These are phyloP conservation scores for Emericellopsis terricola DNA, from an alignment of 495 filamentous ascomycete species.

Conservation along the genomic window DNA sequence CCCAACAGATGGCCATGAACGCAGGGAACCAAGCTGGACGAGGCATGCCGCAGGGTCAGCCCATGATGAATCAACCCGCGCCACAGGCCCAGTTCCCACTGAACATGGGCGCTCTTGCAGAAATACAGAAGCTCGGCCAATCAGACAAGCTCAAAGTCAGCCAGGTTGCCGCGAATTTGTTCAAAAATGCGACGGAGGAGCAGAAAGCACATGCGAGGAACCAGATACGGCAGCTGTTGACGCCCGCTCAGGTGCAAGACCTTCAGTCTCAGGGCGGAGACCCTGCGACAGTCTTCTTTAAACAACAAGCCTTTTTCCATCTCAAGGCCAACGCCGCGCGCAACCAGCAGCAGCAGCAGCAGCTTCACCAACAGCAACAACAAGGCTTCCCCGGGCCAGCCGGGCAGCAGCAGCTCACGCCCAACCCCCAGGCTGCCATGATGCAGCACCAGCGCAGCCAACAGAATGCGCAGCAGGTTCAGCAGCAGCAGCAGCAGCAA, in stretches of 20 bases:
- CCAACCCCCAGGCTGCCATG: constrained; percentile 6
- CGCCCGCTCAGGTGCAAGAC: constrained; percentile 12
- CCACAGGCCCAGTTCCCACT: constrained; percentile 6
- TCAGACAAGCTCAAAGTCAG: constrained; percentile 12
- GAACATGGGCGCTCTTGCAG: constrained; percentile 7
- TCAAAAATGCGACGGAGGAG: constrained; percentile 11
- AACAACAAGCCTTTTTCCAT: constrained; percentile 17
- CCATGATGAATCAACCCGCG: constrained; percentile 19
- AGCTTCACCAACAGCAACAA: constrained; percentile 4
- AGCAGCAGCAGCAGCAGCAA: constrained; percentile 14
- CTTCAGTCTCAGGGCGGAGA: constrained; percentile 18
- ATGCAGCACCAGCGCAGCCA: constrained; percentile 8
- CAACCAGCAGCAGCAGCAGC: constrained; percentile 7
- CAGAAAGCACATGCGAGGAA: constrained; percentile 15
- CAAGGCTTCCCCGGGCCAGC: constrained; percentile 3
- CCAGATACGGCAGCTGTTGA: constrained; percentile 12
- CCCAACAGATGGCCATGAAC: constrained; percentile 17
- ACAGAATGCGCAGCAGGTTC: constrained; percentile 10
- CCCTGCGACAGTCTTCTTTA: constrained; percentile 19
- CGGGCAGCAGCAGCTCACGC: not conserved
- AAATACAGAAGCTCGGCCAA: constrained; percentile 8
- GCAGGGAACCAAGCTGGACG: constrained; percentile 13
- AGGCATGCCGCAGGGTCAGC: constrained; percentile 18
- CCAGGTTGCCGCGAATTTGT: constrained; percentile 10
- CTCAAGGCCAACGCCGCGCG: constrained; percentile 8